phyloP scores from a whole-genome alignment of 306 rosid genomes.

The Prunus salicina region DNA sequence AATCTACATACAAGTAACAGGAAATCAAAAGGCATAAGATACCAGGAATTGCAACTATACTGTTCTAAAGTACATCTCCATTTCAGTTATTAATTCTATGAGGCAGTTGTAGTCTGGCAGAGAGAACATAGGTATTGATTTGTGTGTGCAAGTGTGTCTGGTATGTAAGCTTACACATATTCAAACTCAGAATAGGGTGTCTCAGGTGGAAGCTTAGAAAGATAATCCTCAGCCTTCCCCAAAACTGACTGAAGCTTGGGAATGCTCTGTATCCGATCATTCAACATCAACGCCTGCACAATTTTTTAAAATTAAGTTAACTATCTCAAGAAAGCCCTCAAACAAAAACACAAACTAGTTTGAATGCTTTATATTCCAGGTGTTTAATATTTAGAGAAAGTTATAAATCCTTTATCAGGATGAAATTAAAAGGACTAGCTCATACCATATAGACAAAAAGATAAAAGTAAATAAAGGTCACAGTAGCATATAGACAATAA shows the following conservation, averaged over 20 bases:
- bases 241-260: conserved; percentile 59
- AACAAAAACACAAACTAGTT: conserved; percentile 8
- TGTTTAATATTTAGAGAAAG: no score
- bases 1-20: conserved; percentile 43
- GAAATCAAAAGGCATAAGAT: not conserved
- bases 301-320: conserved; percentile 33
- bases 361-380: not conserved
- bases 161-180: conserved; percentile 55
- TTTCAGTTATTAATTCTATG: not conserved
- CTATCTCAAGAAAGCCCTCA: conserved; percentile 59
- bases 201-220: conserved; percentile 56
- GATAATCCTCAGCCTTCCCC: conserved; percentile 64
- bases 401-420: not conserved
- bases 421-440: not conserved
- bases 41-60: conserved; percentile 5
- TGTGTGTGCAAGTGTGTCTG: not conserved
- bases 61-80: not conserved
- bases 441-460: not conserved
- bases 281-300: conserved; percentile 77
- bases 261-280: conserved; percentile 66
- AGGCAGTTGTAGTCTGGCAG: not conserved
- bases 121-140: not conserved
- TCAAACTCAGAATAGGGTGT: conserved; percentile 66
- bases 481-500: not conserved
- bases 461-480: not conserved